Conservation (phyloP, 2,329 filamentous ascomycete species). For the Dendrostoma leiphaemia region DNA sequence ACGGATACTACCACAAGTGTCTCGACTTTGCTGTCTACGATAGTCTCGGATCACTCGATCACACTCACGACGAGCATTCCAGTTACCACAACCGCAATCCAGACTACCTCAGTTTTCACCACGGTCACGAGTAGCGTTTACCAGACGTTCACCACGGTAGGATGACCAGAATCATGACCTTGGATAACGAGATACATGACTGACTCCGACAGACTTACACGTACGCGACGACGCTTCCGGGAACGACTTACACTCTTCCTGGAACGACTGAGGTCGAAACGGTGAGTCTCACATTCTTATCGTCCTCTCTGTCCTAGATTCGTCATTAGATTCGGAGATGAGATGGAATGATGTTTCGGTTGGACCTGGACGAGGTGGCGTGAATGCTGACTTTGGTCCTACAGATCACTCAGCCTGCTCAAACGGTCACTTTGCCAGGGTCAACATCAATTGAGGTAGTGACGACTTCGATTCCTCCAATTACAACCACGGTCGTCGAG, state of each 20-base stretch:
- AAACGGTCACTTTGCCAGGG: background rate
- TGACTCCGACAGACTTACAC: background rate
- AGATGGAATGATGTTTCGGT: too few relatives aligned
- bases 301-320: too few relatives aligned
- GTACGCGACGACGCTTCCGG: conserved; percentile 7
- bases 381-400: background rate
- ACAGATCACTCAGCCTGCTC: background rate
- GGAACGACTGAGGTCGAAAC: conserved; percentile 1
- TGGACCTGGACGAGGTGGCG: too few relatives aligned
- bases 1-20: background rate
- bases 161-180: background rate
- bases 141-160: background rate
- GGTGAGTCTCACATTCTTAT: background rate
- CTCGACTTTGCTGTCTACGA: background rate
- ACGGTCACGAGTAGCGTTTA: background rate
- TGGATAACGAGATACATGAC: background rate
- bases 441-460: conserved; percentile 5
- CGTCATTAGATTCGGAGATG: too few relatives aligned
- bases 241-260: conserved; percentile 15
- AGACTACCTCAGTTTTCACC: background rate
- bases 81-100: background rate
- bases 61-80: conserved; percentile 3
- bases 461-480: conserved; percentile 20
- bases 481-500: conserved; percentile 25
- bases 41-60: background rate